Percentiles rank a stretch among this genome's conserved stretches.
Conservation (phyloP, 352 stramenopile genomes). For the Pythium diclinum region DNA sequence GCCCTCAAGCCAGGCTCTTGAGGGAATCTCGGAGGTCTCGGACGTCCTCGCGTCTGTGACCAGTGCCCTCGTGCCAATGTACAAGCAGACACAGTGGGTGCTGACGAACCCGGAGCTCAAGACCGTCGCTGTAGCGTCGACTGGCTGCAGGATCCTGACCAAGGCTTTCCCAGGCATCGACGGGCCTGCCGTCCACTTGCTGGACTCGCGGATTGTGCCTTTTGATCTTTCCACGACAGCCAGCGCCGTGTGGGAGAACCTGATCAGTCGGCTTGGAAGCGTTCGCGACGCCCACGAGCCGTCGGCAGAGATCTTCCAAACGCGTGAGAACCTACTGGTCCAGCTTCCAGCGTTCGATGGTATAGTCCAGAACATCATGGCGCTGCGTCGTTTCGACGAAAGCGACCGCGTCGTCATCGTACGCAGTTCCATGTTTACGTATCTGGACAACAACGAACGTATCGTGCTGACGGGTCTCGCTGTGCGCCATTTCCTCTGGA, state of each 20-base stretch:
- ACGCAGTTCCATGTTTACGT: neutral
- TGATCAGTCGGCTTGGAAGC: neutral
- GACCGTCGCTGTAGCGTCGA: neutral
- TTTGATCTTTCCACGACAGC: constrained; percentile 7
- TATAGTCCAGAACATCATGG: neutral
- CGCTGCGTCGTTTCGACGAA: neutral
- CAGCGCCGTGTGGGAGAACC: constrained; percentile 1
- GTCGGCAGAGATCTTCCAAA: neutral
- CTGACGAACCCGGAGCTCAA: neutral
- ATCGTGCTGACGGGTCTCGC: neutral
- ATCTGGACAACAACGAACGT: neutral
- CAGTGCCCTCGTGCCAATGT: neutral
- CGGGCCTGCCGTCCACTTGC: neutral
- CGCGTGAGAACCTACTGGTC: neutral
- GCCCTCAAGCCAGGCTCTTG: too few species aligned
- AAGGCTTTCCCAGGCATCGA: neutral
- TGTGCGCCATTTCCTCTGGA: neutral
- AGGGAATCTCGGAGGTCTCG: neutral
- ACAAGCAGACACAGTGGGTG: neutral
- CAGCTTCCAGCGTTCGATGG: neutral
- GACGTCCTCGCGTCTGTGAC: neutral
- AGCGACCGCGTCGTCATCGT: neutral
- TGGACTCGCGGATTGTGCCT: constrained; percentile 10
- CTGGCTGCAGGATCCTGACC: neutral
- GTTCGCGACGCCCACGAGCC: neutral